Percentiles rank a stretch among this genome's conserved stretches.
These are phyloP conservation scores for Pythium aquatile DNA, from an alignment of 352 stramenopile genomes.

Conservation along the genomic window DNA sequence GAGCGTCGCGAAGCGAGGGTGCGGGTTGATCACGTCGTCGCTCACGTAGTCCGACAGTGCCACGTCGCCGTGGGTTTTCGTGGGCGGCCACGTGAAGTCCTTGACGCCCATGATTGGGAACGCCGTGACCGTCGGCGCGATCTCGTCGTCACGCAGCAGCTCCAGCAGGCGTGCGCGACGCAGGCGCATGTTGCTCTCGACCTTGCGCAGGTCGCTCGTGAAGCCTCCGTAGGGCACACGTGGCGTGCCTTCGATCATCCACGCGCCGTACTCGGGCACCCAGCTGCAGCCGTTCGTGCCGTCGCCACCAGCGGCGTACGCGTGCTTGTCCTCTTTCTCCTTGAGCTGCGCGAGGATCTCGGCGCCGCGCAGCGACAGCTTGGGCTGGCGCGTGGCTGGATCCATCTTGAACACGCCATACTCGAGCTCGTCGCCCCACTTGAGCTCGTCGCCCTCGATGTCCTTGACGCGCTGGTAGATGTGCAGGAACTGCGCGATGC, in stretches of 20 bases:
- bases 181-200: constrained; percentile 98
- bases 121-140: constrained; percentile 94
- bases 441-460: constrained; percentile 93
- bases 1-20: constrained; percentile 97
- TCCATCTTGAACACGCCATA: constrained; percentile 98
- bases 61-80: constrained; percentile 62
- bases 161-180: constrained; percentile 93
- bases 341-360: constrained; percentile 95
- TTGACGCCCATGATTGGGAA: constrained; percentile 97
- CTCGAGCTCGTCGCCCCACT: constrained; percentile 99
- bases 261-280: constrained; percentile 99
- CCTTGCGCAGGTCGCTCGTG: constrained; percentile 92
- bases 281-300: constrained; percentile 93
- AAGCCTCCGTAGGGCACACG: constrained; percentile 94
- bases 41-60: constrained; percentile 96
- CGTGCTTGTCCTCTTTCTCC: constrained; percentile 77
- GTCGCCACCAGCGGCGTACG: constrained; percentile 34
- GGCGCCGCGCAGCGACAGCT: constrained; percentile 90
- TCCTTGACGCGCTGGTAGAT: constrained; percentile 96
- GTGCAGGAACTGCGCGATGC: constrained; percentile 97
- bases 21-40: constrained; percentile 98
- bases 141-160: constrained; percentile 93
- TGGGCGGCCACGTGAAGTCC: constrained; percentile 87
- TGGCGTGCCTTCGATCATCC: constrained; percentile 99
- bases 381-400: constrained; percentile 74